These are phyloP conservation scores for Talaromyces sp. DNA, from an alignment of 2,329 filamentous ascomycete species.

Conservation along the genomic window DNA sequence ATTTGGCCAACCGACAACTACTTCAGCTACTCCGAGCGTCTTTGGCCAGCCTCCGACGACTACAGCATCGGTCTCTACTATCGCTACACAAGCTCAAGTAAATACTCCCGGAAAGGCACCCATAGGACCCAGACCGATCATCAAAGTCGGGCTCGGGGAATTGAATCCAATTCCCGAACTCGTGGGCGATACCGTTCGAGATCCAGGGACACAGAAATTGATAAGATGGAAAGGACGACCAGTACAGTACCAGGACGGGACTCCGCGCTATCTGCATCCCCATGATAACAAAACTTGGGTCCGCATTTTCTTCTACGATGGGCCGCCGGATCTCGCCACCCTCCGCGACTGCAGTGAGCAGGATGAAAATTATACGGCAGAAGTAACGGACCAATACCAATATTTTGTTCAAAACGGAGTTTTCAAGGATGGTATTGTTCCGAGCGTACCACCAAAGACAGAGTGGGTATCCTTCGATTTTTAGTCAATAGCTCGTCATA, in stretches of 20 bases:
- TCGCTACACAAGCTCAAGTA: conserved; percentile 23
- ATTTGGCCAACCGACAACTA: conserved; percentile 30
- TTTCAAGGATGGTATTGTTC: conserved; percentile 71
- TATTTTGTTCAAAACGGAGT: conserved; percentile 61
- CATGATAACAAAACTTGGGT: conserved; percentile 56
- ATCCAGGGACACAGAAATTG: conserved; percentile 42
- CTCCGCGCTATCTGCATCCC: conserved; percentile 52
- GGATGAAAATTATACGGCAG: conserved; percentile 49
- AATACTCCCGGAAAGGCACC: conserved; percentile 17
- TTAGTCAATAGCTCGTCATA: conserved; percentile 37
- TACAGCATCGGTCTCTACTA: conserved; percentile 32
- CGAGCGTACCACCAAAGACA: conserved; percentile 70
- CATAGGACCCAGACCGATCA: conserved; percentile 28
- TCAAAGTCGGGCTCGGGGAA: conserved; percentile 28
- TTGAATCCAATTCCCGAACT: conserved; percentile 38
- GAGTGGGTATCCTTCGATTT: conserved; percentile 75
- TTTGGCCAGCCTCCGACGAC: conserved; percentile 29
- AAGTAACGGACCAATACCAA: conserved; percentile 60
- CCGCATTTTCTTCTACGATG: conserved; percentile 71
- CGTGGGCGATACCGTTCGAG: conserved; percentile 35
- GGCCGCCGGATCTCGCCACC: conserved; percentile 54
- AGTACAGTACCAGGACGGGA: conserved; percentile 56
- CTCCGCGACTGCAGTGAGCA: conserved; percentile 52
- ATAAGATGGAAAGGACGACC: conserved; percentile 61
- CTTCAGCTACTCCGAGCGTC: conserved; percentile 26